These are phyloP conservation scores for Phragmites australis DNA, from an alignment of 176 grass and related monocot genomes.

Conservation along the genomic window DNA sequence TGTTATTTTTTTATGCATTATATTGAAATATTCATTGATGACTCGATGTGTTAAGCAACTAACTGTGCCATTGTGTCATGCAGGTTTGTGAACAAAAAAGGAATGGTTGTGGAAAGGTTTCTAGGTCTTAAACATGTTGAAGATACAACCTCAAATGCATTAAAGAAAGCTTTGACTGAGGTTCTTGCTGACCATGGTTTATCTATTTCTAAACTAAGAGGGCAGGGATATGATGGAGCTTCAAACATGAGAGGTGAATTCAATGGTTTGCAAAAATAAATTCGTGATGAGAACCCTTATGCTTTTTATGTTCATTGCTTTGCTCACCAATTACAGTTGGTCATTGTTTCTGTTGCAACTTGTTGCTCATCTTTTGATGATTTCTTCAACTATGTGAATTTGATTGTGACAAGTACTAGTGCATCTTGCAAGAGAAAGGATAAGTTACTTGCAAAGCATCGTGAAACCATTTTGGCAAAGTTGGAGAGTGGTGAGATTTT, in stretches of 20 bases:
- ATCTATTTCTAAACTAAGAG: not conserved
- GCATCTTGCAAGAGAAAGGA: too few relatives aligned
- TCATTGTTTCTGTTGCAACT: not conserved
- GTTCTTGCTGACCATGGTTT: not conserved
- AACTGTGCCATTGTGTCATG: not conserved
- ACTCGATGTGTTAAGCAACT: not conserved
- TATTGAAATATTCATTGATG: not conserved
- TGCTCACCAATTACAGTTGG: not conserved
- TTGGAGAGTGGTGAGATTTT: not conserved
- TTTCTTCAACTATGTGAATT: too few relatives aligned
- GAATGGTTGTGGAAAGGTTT: not conserved
- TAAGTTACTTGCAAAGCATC: not conserved
- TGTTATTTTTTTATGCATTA: not conserved
- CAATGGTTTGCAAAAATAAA: too few relatives aligned
- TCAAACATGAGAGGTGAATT: not conserved
- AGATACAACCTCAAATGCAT: not conserved
- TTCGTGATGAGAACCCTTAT: too few relatives aligned
- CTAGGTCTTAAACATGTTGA: not conserved
- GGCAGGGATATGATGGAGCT: not conserved
- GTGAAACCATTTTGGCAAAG: not conserved
- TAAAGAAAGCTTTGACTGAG: not conserved
- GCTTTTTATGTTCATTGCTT: not conserved
- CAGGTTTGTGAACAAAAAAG: not conserved
- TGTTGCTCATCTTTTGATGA: not conserved
- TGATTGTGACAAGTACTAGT: too few relatives aligned